phyloP scores from a whole-genome alignment of 768 basidiomycete genomes.

The Saitozyma sp. region DNA sequence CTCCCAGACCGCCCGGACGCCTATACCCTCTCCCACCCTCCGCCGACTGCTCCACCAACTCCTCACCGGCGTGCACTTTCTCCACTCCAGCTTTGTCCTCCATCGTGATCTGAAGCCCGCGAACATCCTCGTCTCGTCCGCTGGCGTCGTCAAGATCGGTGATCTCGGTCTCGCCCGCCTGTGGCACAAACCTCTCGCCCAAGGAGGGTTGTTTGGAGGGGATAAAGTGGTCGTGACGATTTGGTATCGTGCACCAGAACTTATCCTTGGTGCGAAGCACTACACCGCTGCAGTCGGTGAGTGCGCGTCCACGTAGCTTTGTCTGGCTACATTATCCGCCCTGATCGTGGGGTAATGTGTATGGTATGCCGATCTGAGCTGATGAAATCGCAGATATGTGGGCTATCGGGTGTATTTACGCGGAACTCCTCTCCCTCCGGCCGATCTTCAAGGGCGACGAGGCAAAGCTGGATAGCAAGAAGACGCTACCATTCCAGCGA shows the following conservation, averaged over 20 bases:
- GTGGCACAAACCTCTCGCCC: slow-evolving; percentile 85
- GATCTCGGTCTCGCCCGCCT: slow-evolving; percentile 92
- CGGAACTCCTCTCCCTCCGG: slow-evolving; percentile 85
- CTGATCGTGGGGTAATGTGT: not conserved
- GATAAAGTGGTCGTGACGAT: slow-evolving; percentile 99
- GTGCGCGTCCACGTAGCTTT: slow-evolving; percentile 4
- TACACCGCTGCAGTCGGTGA: slow-evolving; percentile 84
- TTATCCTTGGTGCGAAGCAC: slow-evolving; percentile 93
- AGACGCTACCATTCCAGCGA: slow-evolving; percentile 93
- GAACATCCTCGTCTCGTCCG: slow-evolving; percentile 90
- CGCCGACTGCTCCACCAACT: slow-evolving; percentile 94
- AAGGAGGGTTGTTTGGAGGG: slow-evolving; percentile 70
- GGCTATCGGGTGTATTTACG: slow-evolving; percentile 98
- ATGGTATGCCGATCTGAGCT: not conserved
- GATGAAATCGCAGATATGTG: slow-evolving; percentile 66
- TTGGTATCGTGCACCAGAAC: slow-evolving; percentile 97
- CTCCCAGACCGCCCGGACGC: slow-evolving; percentile 77
- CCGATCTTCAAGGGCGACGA: slow-evolving; percentile 99
- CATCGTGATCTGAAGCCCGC: slow-evolving; percentile 98
- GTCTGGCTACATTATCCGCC: not conserved
- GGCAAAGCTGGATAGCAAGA: slow-evolving; percentile 86
- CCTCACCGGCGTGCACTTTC: slow-evolving; percentile 87
- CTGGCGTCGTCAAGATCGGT: slow-evolving; percentile 94
- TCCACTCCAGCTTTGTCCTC: slow-evolving; percentile 90
- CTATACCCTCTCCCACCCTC: slow-evolving; percentile 74